A percentile compares a stretch with the other conserved stretches of the same genome.
phyloP scores from a whole-genome alignment of 2,329 filamentous ascomycete species.

The Truncatella angustata region DNA sequence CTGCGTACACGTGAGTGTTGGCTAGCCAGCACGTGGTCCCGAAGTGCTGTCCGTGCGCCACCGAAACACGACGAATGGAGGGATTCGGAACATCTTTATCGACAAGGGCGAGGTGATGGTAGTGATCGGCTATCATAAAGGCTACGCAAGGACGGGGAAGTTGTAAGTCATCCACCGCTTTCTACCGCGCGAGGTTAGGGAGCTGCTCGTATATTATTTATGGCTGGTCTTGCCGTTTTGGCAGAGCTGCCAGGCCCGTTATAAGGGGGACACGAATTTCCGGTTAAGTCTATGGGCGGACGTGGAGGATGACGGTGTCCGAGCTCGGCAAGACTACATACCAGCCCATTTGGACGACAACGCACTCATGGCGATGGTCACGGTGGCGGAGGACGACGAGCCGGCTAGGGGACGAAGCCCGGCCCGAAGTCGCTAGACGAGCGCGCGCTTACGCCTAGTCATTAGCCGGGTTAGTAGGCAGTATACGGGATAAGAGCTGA shows the following conservation, averaged over 20 bases:
- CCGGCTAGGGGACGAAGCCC: too few relatives aligned
- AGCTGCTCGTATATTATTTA: neutral
- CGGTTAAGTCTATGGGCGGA: neutral
- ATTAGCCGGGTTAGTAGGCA: too few relatives aligned
- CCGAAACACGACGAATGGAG: neutral
- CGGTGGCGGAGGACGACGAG: too few relatives aligned
- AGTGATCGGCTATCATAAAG: neutral
- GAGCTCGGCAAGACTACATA: too few relatives aligned
- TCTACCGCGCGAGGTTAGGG: neutral
- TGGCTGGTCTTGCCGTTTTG: neutral
- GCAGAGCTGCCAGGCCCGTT: neutral
- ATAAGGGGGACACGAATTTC: neutral
- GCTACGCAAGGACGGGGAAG: neutral
- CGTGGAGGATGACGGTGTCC: too few relatives aligned
- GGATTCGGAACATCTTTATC: neutral
- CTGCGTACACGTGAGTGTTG: too few relatives aligned
- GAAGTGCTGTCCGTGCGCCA: too few relatives aligned
- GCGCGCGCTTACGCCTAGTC: too few relatives aligned
- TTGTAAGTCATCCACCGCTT: neutral
- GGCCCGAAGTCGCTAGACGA: neutral
- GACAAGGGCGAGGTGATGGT: neutral
- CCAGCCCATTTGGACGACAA: too few relatives aligned
- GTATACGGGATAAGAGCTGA: neutral
- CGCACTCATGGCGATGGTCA: too few relatives aligned
- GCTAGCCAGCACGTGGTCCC: too few relatives aligned